Conservation (phyloP, 2,329 filamentous ascomycete species). For the Cladophialophora psammophila region DNA sequence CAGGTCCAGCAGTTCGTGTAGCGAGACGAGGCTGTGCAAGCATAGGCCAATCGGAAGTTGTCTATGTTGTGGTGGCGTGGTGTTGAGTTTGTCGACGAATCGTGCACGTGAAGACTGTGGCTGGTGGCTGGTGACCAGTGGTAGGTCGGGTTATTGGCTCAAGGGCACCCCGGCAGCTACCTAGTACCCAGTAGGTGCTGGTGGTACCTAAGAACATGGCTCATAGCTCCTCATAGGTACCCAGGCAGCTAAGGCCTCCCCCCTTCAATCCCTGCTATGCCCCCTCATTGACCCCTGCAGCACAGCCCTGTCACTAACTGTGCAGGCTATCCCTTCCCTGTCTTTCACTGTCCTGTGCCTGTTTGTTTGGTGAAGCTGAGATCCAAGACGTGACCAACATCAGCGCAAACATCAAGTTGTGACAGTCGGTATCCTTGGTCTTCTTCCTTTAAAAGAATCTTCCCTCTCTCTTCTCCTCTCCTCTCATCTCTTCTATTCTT, state of each 20-base stretch:
- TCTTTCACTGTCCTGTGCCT: background rate
- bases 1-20: background rate
- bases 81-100: background rate
- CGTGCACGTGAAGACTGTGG: background rate
- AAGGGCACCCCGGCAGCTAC: no score
- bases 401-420: slow-evolving; percentile 5
- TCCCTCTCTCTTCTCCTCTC: slow-evolving; percentile 1
- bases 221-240: no score
- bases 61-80: background rate
- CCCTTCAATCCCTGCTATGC: no score
- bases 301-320: slow-evolving; percentile 3
- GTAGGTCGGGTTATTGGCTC: no score
- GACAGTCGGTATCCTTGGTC: background rate
- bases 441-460: background rate
- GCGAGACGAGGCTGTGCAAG: background rate
- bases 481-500: background rate
- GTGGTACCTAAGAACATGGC: no score
- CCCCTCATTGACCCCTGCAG: background rate
- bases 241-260: no score
- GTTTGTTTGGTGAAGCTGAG: background rate
- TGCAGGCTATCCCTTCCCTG: background rate
- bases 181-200: no score
- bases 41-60: background rate
- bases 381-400: background rate
- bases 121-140: background rate